phyloP scores from a whole-genome alignment of 352 stramenopile genomes.

The Phytophthora meadii region DNA sequence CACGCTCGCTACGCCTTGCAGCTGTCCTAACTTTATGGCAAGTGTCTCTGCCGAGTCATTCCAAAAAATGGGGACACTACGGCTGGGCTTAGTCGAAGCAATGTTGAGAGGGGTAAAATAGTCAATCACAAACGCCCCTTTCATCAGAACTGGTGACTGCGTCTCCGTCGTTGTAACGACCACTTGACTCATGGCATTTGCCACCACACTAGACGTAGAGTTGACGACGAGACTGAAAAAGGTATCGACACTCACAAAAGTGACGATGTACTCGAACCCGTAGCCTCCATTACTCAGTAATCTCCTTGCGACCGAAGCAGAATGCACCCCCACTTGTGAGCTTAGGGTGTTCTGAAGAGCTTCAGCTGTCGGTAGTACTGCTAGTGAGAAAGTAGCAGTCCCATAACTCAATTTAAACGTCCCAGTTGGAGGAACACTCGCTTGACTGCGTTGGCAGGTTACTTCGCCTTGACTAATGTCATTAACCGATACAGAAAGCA shows the following conservation, averaged over 20 bases:
- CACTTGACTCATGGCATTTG: slow-evolving; percentile 16
- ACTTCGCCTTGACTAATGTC: slow-evolving; percentile 57
- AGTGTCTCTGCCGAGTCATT: slow-evolving; percentile 50
- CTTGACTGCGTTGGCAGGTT: slow-evolving; percentile 10
- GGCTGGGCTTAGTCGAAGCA: slow-evolving; percentile 31
- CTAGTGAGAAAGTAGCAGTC: slow-evolving; percentile 10
- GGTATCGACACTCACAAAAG: slow-evolving; percentile 58
- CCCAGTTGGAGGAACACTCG: slow-evolving; percentile 40
- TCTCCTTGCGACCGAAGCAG: slow-evolving; percentile 27
- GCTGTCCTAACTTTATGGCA: slow-evolving; percentile 36
- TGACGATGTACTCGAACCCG: slow-evolving; percentile 58
- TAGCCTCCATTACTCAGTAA: slow-evolving; percentile 33
- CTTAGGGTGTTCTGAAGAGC: slow-evolving; percentile 46
- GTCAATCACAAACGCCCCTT: slow-evolving; percentile 54
- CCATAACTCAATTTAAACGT: slow-evolving; percentile 59
- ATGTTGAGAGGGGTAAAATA: slow-evolving; percentile 60
- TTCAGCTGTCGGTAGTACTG: slow-evolving; percentile 22
- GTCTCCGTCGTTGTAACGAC: slow-evolving; percentile 29
- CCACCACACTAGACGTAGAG: slow-evolving; percentile 19
- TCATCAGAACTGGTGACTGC: slow-evolving; percentile 51
- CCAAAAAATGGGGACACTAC: slow-evolving; percentile 48
- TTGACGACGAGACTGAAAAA: slow-evolving; percentile 45
- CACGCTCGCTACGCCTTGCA: slow-evolving; percentile 67
- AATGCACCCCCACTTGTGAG: slow-evolving; percentile 45
- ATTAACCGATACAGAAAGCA: slow-evolving; percentile 38